phyloP scores from a whole-genome alignment of 345 rosid genomes.

The Populus ilicifolia region DNA sequence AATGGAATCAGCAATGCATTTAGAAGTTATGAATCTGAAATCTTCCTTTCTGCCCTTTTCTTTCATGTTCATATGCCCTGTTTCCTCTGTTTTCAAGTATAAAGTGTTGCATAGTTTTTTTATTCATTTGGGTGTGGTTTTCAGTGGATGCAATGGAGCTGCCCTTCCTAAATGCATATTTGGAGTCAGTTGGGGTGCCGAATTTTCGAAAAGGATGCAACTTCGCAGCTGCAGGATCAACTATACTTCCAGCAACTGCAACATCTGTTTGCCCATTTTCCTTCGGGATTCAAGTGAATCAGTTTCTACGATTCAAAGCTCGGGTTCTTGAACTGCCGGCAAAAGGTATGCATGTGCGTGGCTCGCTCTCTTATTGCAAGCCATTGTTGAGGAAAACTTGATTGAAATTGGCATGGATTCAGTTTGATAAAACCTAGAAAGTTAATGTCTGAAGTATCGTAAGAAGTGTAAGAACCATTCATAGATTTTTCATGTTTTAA shows the following conservation, averaged over 20 bases:
- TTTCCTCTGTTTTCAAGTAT: conserved; percentile 15
- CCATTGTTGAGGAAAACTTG: background rate
- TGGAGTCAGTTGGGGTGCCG: conserved; percentile 80
- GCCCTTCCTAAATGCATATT: conserved; percentile 79
- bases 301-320: conserved; percentile 73
- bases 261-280: conserved; percentile 76
- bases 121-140: background rate
- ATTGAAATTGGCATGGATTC: background rate
- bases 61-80: background rate
- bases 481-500: background rate
- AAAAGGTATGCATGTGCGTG: conserved; percentile 33
- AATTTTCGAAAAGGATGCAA: conserved; percentile 81
- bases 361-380: background rate
- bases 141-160: conserved; percentile 95
- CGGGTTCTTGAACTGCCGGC: conserved; percentile 56
- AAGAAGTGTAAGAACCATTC: background rate
- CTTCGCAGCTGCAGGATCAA: conserved; percentile 89
- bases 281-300: conserved; percentile 70
- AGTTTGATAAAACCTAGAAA: background rate
- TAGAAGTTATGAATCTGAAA: background rate
- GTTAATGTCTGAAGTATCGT: background rate
- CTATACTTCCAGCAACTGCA: conserved; percentile 67
- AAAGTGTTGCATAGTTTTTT: background rate
- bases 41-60: background rate
- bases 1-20: background rate